Evolutionary conservation across 2,329 filamentous ascomycete species (phyloP), one percentile per base, ranked within the genome.

Genomic region (Pseudohalonectria lignicola): DNA sequence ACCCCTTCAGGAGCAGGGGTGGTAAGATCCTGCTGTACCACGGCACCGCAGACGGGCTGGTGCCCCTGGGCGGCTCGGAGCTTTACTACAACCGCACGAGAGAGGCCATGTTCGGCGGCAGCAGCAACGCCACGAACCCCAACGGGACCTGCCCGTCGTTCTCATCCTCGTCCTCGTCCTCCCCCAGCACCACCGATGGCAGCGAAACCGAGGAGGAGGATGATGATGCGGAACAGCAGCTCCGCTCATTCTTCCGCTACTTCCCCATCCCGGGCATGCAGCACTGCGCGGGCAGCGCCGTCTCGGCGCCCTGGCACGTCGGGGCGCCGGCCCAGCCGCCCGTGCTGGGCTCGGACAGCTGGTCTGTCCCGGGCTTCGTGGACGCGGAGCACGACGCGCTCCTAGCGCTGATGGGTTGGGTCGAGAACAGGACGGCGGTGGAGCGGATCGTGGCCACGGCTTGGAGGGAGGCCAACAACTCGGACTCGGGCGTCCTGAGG

Each of bases 221-320:
- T 26, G 23, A 26, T 12, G 23, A 26, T 12, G 8, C 7, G 8
- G 23, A 26, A 26, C 8, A 26, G 8, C 31, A 41, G 5, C 40
- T 76, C 39, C 62, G 68, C 12, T 65, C 65, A 0, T 69, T 69
- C 49, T 78, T 70, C 51, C 53, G 59, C 0, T 65, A 67, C 46
- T 75, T 75, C 47, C 56, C 55, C 16, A 60, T 76, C n/a, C 69
- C 69, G 0, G 71, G 71, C 1, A 69, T 74, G 65, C 54, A 53
- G 10, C 71, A 75, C 49, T 75, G 71, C 45, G 40, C 44, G 16
- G 28, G 43, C 40, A 54, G 57, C 6, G 36, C 43, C 3, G 54
- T 55, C n/a, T 52, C 57, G 36, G 60, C 62, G 12, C 62, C 64
- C 11, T 66, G 60, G 59, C 57, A 60, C 31, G 53, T 67, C 25